A percentile compares a stretch with the other conserved stretches of the same genome.
These are phyloP conservation scores for Backusella luteola DNA, from an alignment of 192 early-diverging fungal genomes.

Conservation along the genomic window DNA sequence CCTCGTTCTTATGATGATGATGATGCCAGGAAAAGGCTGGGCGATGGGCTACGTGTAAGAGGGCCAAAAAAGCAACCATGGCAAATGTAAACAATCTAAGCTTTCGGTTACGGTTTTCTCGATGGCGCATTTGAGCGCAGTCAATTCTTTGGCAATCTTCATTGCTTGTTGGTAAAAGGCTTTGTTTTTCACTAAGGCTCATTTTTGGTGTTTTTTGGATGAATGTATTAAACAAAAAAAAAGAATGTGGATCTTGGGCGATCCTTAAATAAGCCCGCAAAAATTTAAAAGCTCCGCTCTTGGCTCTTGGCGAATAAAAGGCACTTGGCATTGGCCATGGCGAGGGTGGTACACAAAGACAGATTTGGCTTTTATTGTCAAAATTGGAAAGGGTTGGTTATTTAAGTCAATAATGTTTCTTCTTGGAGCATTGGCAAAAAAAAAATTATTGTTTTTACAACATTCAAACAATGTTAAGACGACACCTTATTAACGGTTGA, in stretches of 20 bases:
- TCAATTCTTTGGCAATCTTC: background rate
- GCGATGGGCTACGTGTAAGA: background rate
- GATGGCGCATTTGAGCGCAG: background rate
- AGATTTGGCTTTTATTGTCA: background rate
- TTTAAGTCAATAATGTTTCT: background rate
- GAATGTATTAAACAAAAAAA: no score
- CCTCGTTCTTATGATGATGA: background rate
- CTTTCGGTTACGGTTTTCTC: background rate
- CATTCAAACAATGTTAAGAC: no score
- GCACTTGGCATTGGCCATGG: background rate
- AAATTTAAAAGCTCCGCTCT: background rate
- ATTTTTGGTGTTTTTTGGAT: background rate
- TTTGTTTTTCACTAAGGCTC: background rate
- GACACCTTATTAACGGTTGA: no score
- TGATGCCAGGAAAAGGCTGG: background rate
- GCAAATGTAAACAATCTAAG: background rate
- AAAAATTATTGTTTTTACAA: background rate
- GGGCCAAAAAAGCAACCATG: background rate
- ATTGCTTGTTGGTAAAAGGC: background rate
- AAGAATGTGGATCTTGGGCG: background rate
- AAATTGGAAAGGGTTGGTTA: background rate
- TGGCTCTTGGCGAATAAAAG: background rate
- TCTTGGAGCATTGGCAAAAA: background rate
- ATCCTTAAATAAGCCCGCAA: background rate
- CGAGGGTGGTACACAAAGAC: background rate